Evolutionary conservation across 2,329 filamentous ascomycete species (phyloP).

Genomic region (Venturia pyrina): DNA sequence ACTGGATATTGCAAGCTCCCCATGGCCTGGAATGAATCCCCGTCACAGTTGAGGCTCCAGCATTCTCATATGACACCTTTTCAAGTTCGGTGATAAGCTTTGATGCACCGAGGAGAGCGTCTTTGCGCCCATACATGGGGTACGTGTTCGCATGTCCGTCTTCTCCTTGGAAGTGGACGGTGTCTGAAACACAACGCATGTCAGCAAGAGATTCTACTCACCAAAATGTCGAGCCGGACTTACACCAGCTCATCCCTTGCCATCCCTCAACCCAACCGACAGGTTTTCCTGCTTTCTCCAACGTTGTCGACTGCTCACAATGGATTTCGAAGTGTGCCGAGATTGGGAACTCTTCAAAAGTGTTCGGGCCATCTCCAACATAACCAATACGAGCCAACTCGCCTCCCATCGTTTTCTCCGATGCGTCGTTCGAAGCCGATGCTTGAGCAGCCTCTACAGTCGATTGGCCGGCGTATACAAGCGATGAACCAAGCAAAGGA

Average conservation of each 20-base stretch:
- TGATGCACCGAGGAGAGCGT: conserved; percentile 16
- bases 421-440: conserved; percentile 19
- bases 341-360: conserved; percentile 17
- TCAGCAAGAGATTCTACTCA: not conserved
- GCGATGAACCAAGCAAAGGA: conserved; percentile 14
- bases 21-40: conserved; percentile 16
- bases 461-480: conserved; percentile 15
- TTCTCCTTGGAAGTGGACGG: conserved; percentile 15
- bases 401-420: conserved; percentile 18
- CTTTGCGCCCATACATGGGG: conserved; percentile 15
- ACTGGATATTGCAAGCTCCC: conserved; percentile 22
- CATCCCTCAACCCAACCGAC: conserved; percentile 18
- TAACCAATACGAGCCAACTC: conserved; percentile 25
- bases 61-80: conserved; percentile 1
- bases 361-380: conserved; percentile 20
- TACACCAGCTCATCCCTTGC: conserved; percentile 21
- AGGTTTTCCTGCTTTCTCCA: conserved; percentile 17
- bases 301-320: conserved; percentile 16
- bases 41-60: conserved; percentile 21
- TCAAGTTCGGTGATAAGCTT: conserved; percentile 20
- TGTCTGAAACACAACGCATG: conserved; percentile 7
- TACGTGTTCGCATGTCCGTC: conserved; percentile 16
- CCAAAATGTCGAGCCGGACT: not conserved
- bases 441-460: conserved; percentile 11
- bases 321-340: conserved; percentile 20